Conservation (phyloP, 345 rosid genomes). For the Rhodamnia argentea region DNA sequence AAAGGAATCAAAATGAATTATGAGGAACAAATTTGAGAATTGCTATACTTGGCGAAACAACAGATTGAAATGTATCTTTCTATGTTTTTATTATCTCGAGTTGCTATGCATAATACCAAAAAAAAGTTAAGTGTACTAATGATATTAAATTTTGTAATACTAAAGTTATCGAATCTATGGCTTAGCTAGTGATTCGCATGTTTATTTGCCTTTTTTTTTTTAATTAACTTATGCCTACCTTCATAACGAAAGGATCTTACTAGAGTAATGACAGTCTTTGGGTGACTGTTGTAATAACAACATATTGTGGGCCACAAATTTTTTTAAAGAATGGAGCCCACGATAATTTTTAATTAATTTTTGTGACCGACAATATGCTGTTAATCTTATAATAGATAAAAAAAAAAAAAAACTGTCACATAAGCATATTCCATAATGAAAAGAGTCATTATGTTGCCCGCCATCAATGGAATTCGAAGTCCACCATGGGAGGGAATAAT, state of each 20-base stretch:
- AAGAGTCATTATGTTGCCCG: not conserved
- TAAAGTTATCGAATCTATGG: not conserved
- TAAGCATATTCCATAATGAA: not conserved
- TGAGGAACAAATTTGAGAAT: not conserved
- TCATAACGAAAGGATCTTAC: too few species aligned
- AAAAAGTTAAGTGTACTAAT: not conserved
- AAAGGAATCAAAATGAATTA: not conserved
- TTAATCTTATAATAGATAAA: too few species aligned
- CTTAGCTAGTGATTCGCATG: not conserved
- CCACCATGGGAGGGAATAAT: not conserved
- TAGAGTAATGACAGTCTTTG: too few species aligned
- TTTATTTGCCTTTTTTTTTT: not conserved
- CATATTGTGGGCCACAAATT: too few species aligned
- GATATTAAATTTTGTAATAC: not conserved
- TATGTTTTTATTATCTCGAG: not conserved
- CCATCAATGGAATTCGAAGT: not conserved
- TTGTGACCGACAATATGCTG: too few species aligned
- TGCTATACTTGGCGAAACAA: not conserved
- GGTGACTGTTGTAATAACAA: too few species aligned
- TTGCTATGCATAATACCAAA: not conserved
- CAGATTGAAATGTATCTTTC: not conserved
- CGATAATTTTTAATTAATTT: too few species aligned
- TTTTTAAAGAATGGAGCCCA: too few species aligned
- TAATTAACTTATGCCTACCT: not conserved
- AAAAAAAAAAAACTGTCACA: too few species aligned